phyloP scores from a whole-genome alignment of 169 alveolate species.

The Cryptosporidium ubiquitum region DNA sequence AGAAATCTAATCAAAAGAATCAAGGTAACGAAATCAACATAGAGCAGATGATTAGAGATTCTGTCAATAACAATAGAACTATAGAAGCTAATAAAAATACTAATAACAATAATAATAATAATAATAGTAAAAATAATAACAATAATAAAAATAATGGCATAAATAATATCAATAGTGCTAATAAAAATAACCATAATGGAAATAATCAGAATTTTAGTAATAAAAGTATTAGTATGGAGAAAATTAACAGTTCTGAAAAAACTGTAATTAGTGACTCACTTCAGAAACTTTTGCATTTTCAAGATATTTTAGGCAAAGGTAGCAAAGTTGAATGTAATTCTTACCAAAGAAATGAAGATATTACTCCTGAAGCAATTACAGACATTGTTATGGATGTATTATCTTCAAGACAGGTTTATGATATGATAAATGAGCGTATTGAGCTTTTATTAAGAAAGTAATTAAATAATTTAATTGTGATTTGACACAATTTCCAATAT shows the following conservation, averaged over 20 bases:
- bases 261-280: neutral
- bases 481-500: neutral
- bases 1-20: neutral
- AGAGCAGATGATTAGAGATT: constrained; percentile 13
- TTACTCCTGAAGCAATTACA: constrained; percentile 52
- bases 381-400: constrained; percentile 47
- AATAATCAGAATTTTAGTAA: no score
- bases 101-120: neutral
- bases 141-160: neutral
- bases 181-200: neutral
- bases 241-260: neutral
- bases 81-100: neutral
- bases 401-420: constrained; percentile 58
- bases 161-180: neutral
- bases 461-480: neutral
- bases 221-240: neutral
- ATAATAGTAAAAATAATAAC: neutral
- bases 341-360: constrained; percentile 1
- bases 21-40: neutral
- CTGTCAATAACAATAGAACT: neutral
- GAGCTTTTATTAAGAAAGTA: constrained; percentile 10
- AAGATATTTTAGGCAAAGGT: constrained; percentile 41
- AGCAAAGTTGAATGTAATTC: neutral
- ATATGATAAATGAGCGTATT: constrained; percentile 66
- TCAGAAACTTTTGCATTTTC: constrained; percentile 44